Evolutionary conservation across 1,284 basidiomycete genomes (phyloP), one percentile per base, ranked within the genome.

Genomic region (Inonotus hispidus): DNA sequence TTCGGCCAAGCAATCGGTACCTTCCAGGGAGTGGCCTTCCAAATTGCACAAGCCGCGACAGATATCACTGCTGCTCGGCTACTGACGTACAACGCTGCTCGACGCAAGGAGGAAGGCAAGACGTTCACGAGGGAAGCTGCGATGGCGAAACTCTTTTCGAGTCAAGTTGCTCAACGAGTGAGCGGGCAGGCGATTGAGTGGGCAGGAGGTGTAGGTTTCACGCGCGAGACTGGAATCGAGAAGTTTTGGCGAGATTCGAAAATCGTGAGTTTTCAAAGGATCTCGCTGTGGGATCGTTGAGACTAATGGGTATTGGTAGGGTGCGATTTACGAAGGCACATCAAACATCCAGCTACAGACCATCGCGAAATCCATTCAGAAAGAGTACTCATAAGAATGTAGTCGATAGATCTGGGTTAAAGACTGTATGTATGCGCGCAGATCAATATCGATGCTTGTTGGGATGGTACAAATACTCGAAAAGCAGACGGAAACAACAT

Each of bases 261-360:
- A 81, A 95, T 95, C 70, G 91, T 92, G 67, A 76, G 88, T 58
- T 52, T n/a, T 1, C 81, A n/a, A 41, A 8, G 41, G 46, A 29
- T 53, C 61, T 16, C 23, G 7, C 47, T 25, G 32, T 29, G 60
- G 11, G 14, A 14, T 16, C 11, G 43, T 29, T 52, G 2, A 16
- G 41, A 14, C 21, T 49, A 39, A 58, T 60, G 62, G 23, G 60
- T 54, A 66, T 53, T 59, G 29, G 39, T 65, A 91, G 87, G 91
- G 92, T 45, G 92, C 93, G 10, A 97, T 97, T 64, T 97, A 96
- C 72, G 94, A 96, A 73, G 95, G 95, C 39, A 98, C 95, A 43
- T 93, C 89, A 37, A 97, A 98, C 73, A 98, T 99, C 65, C 96
- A 98, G 75, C 79, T 98, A 56, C 89, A 95, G 75, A 99, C 97